phyloP scores from a whole-genome alignment of 2,329 filamentous ascomycete species.

The Cytospora schulzeri region DNA sequence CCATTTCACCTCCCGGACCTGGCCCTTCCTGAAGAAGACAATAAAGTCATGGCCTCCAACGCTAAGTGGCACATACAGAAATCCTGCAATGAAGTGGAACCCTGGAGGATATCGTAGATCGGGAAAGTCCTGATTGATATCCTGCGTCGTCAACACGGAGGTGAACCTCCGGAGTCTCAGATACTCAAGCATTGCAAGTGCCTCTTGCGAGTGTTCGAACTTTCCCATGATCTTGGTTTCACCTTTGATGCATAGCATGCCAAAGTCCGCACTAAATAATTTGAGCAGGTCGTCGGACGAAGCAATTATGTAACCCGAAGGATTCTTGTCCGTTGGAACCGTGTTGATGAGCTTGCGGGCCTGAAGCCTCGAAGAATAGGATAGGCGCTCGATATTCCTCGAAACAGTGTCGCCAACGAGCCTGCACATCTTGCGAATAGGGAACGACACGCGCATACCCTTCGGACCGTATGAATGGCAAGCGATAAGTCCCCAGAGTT shows the following conservation, averaged over 20 bases:
- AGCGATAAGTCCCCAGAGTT: slow-evolving; percentile 85
- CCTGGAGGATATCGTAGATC: slow-evolving; percentile 80
- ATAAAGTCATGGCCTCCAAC: slow-evolving; percentile 81
- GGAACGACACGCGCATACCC: slow-evolving; percentile 90
- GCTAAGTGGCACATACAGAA: slow-evolving; percentile 81
- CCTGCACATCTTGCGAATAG: slow-evolving; percentile 89
- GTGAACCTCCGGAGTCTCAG: slow-evolving; percentile 74
- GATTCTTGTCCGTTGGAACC: slow-evolving; percentile 76
- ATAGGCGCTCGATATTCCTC: slow-evolving; percentile 83
- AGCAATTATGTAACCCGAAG: slow-evolving; percentile 86
- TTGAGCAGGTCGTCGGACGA: slow-evolving; percentile 83
- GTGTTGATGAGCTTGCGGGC: slow-evolving; percentile 88
- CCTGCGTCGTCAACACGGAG: slow-evolving; percentile 76
- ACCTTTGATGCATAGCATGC: slow-evolving; percentile 79
- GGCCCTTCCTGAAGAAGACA: slow-evolving; percentile 82
- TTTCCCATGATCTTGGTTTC: slow-evolving; percentile 85
- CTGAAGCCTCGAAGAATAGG: slow-evolving; percentile 81
- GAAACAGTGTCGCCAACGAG: slow-evolving; percentile 84
- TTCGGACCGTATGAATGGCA: slow-evolving; percentile 78
- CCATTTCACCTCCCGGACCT: slow-evolving; percentile 78
- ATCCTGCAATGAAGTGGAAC: slow-evolving; percentile 74
- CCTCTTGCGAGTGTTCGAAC: slow-evolving; percentile 77
- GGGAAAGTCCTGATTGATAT: slow-evolving; percentile 75
- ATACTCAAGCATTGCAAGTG: slow-evolving; percentile 82
- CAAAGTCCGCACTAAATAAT: slow-evolving; percentile 86